A percentile compares a stretch with the other conserved stretches of the same genome.
Conservation (phyloP, 192 early-diverging fungal genomes). For the Coemansia sp. region DNA sequence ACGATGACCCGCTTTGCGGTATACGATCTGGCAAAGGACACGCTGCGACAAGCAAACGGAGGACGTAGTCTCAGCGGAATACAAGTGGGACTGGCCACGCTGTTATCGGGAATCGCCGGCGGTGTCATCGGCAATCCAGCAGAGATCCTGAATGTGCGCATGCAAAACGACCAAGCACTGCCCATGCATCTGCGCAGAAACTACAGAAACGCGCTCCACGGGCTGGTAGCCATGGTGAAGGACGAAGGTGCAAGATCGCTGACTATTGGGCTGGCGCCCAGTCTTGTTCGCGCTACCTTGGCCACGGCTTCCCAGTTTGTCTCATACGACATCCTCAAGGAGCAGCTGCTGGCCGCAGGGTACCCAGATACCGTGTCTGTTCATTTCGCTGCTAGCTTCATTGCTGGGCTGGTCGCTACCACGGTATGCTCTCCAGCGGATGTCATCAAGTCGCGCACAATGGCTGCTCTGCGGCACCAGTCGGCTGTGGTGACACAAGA, state of each 20-base stretch:
- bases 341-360: slow-evolving; percentile 57
- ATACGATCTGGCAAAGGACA: slow-evolving; percentile 60
- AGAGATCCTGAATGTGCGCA: slow-evolving; percentile 79
- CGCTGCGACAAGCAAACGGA: slow-evolving; percentile 5
- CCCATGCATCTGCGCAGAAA: slow-evolving; percentile 62
- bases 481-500: not conserved
- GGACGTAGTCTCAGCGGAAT: slow-evolving; percentile 9
- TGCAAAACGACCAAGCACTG: slow-evolving; percentile 78
- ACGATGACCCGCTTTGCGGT: slow-evolving; percentile 76
- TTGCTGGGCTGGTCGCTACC: slow-evolving; percentile 75
- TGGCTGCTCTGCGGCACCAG: slow-evolving; percentile 57
- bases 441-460: slow-evolving; percentile 81
- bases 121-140: slow-evolving; percentile 74
- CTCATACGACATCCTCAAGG: slow-evolving; percentile 77
- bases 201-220: slow-evolving; percentile 70
- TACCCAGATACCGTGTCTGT: slow-evolving; percentile 63
- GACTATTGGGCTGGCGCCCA: slow-evolving; percentile 86
- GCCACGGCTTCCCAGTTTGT: slow-evolving; percentile 73
- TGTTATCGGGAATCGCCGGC: slow-evolving; percentile 55
- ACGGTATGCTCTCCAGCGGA: slow-evolving; percentile 77
- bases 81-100: slow-evolving; percentile 20
- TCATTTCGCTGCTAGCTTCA: slow-evolving; percentile 71
- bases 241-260: slow-evolving; percentile 74
- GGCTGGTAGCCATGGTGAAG: slow-evolving; percentile 64
- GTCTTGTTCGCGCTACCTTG: slow-evolving; percentile 84